These are phyloP conservation scores for Penicillium sp. DNA, from an alignment of 2,329 filamentous ascomycete genomes.

Conservation along the genomic window DNA sequence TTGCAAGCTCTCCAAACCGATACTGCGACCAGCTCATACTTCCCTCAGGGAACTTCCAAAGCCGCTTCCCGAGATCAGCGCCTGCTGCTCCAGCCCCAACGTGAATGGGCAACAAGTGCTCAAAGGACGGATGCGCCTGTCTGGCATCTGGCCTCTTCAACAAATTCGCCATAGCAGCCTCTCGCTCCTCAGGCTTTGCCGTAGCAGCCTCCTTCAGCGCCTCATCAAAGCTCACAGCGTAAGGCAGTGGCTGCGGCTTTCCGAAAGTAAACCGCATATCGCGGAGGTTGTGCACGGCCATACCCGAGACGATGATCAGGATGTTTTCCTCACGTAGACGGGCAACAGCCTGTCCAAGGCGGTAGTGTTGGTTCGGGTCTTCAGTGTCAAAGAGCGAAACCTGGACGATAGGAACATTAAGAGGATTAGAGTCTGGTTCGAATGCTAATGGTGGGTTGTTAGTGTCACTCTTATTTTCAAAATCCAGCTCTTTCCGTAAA, in stretches of 20 bases:
- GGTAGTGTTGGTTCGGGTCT: slow-evolving; percentile 65
- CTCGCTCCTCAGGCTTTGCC: slow-evolving; percentile 43
- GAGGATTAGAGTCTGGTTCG: slow-evolving; percentile 59
- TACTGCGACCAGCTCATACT: slow-evolving; percentile 58
- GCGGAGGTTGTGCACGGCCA: slow-evolving; percentile 71
- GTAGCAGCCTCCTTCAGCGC: slow-evolving; percentile 65
- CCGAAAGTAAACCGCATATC: slow-evolving; percentile 53
- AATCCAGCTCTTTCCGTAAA: not conserved
- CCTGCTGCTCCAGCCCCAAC: slow-evolving; percentile 58
- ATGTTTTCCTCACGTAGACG: slow-evolving; percentile 67
- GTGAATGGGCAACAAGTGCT: slow-evolving; percentile 62
- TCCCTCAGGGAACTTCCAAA: slow-evolving; percentile 52
- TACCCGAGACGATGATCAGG: slow-evolving; percentile 69
- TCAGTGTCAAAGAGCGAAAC: slow-evolving; percentile 67
- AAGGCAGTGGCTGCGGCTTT: slow-evolving; percentile 52
- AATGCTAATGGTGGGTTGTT: slow-evolving; percentile 50
- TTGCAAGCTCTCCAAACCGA: slow-evolving; percentile 46
- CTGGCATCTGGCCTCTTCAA: slow-evolving; percentile 55
- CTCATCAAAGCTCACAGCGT: slow-evolving; percentile 64
- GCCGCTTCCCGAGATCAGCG: slow-evolving; percentile 45
- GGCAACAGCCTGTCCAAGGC: slow-evolving; percentile 64
- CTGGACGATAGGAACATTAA: slow-evolving; percentile 69
- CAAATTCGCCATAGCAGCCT: slow-evolving; percentile 47
- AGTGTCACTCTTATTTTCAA: not conserved
- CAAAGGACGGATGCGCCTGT: slow-evolving; percentile 63